Evolutionary conservation across 2,329 filamentous ascomycete species (phyloP), one percentile per base, ranked within the genome.

Genomic region (Thelonectria rubi): DNA sequence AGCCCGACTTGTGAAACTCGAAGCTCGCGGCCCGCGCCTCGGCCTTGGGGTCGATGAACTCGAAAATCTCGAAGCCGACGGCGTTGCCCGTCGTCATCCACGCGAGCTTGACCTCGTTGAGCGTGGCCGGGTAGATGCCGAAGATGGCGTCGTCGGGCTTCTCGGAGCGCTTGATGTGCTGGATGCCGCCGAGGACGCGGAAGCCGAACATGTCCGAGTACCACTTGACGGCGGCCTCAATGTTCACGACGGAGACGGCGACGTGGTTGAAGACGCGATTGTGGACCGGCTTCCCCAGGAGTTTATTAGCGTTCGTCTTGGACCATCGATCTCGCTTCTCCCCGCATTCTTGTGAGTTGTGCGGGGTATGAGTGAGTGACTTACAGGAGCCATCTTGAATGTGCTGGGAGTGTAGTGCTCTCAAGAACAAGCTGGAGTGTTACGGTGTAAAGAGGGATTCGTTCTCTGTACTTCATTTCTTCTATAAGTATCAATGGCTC

Each of bases 61-160:
- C 65, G 57, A 77, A 77, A 8, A 77, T 45, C 63, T 76, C 74
- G 54, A 75, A 70, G 12, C 74, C 74, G 20, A 76, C 69, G 40
- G 69, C 69, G 57, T 75, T 76, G 12, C 75, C 71, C 14, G 73
- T 66, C 14, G 66, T 55, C 57, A 77, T 61, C 54, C 65, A 77
- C 2, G 71, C 75, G 49, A 69, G 48, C 26, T 70, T 73, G 18
- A 75, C 73, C 65, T 69, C 65, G 49, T 69, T 64, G 18, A 76
- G 70, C 18, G 60, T 62, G 45, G 43, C 56, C 42, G 63, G 65
- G 67, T 76, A 74, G 64, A 76, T 70, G 10, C 64, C 65, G 64
- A 76, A 76, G 57, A 75, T 74, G 45, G 70, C 65, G 3, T 65
- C 67, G 17, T 61, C 63, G 63, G 68, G 69, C 51, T 50, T 53